Evolutionary conservation across 768 basidiomycete species (phyloP).

Genomic region (Peribolospora kevripleyi): DNA sequence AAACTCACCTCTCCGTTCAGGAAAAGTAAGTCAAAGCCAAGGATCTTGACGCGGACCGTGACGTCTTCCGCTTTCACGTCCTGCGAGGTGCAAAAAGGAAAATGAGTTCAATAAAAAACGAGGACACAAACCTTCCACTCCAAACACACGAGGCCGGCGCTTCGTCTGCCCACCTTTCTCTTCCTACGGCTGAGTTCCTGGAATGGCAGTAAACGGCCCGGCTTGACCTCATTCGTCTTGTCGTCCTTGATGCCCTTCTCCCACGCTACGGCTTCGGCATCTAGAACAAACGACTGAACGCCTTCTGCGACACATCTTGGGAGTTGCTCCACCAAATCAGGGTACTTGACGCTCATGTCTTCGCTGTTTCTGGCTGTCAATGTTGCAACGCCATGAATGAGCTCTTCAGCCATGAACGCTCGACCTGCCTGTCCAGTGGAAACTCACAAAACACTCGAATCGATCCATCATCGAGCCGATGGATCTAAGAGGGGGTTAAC

Average conservation of each 20-base stretch:
- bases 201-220: conserved; percentile 54
- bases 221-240: neutral
- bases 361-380: conserved; percentile 50
- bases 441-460: conserved; percentile 45
- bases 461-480: conserved; percentile 53
- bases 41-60: conserved; percentile 82
- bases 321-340: conserved; percentile 83
- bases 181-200: conserved; percentile 86
- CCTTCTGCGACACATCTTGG: conserved; percentile 38
- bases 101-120: too few relatives aligned
- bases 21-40: conserved; percentile 88
- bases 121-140: too few relatives aligned
- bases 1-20: conserved; percentile 71
- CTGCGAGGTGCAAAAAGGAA: neutral
- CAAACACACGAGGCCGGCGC: too few relatives aligned
- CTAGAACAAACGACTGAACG: conserved; percentile 76
- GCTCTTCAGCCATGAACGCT: too few relatives aligned
- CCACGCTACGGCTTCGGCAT: conserved; percentile 90
- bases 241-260: conserved; percentile 43
- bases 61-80: conserved; percentile 97
- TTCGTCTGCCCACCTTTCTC: conserved; percentile 30
- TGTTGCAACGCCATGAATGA: conserved; percentile 21
- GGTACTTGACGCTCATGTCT: conserved; percentile 98
- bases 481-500: conserved; percentile 31
- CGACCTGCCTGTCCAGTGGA: too few relatives aligned